Percentiles rank a stretch among this genome's conserved stretches.
These are phyloP conservation scores for Hymenoscyphus repandus DNA, from an alignment of 2,329 filamentous ascomycete species.

Conservation along the genomic window DNA sequence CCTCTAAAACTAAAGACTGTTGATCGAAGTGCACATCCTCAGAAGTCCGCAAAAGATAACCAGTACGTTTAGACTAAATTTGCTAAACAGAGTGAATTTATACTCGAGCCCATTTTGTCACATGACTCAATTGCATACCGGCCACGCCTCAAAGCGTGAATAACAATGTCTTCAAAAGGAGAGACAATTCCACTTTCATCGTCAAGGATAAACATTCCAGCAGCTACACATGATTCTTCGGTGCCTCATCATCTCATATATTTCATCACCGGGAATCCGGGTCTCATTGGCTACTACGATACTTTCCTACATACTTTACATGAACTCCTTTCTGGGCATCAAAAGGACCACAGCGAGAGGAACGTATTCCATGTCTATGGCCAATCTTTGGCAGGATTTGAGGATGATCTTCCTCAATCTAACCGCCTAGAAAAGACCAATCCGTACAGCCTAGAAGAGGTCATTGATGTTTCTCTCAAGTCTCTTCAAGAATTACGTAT, in stretches of 20 bases:
- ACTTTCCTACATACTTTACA: constrained; percentile 59
- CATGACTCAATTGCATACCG: too few species aligned
- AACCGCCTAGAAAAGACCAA: constrained; percentile 37
- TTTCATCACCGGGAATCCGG: constrained; percentile 73
- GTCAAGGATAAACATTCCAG: constrained; percentile 18
- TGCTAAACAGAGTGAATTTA: background rate
- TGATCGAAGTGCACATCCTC: background rate
- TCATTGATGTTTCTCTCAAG: constrained; percentile 36
- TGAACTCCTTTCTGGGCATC: constrained; percentile 42
- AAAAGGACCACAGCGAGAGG: constrained; percentile 31
- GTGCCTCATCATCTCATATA: constrained; percentile 49
- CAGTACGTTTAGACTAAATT: background rate
- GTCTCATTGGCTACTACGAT: constrained; percentile 67
- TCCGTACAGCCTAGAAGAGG: constrained; percentile 44
- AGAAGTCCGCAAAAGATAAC: background rate
- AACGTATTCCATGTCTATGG: constrained; percentile 45
- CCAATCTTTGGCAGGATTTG: constrained; percentile 51
- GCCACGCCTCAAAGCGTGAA: background rate
- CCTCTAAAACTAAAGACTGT: too few species aligned
- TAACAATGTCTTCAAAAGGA: background rate
- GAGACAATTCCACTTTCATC: background rate
- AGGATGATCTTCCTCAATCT: constrained; percentile 42
- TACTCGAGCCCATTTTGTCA: too few species aligned
- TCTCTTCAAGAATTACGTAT: constrained; percentile 20
- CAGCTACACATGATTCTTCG: constrained; percentile 9